Percentiles rank a stretch among this genome's conserved stretches.
phyloP scores from a whole-genome alignment of 2,329 filamentous ascomycete genomes.

The Cercospora zeae-maydis region DNA sequence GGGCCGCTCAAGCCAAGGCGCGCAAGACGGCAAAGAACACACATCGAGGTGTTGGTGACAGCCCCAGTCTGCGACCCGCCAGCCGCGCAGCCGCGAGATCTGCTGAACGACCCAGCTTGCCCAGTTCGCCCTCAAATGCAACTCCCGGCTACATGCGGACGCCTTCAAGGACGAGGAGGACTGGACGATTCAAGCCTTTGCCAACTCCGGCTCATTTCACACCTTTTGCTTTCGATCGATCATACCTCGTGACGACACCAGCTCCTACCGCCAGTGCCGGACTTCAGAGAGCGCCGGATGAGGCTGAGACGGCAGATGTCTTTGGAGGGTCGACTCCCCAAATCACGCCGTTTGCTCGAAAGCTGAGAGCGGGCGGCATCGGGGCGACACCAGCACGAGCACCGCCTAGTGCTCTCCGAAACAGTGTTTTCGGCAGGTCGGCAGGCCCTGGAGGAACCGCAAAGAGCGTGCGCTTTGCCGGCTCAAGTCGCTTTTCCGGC shows the following conservation, averaged over 20 bases:
- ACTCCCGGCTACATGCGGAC: constrained; percentile 45
- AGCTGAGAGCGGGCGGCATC: constrained; percentile 36
- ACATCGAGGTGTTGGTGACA: constrained; percentile 12
- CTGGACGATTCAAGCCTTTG: constrained; percentile 30
- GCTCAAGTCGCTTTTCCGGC: constrained; percentile 21
- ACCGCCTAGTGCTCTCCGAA: constrained; percentile 24
- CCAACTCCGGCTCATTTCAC: constrained; percentile 32
- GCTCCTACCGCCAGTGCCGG: constrained; percentile 21
- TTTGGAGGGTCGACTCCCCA: constrained; percentile 33
- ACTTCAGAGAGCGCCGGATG: constrained; percentile 3
- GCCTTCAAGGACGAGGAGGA: constrained; percentile 37
- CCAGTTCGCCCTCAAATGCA: constrained; percentile 24
- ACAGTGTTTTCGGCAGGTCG: constrained; percentile 21
- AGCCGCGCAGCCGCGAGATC: constrained; percentile 30
- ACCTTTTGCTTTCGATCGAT: constrained; percentile 31
- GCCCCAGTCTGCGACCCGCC: constrained; percentile 32
- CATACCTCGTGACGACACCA: constrained; percentile 30
- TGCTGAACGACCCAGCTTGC: constrained; percentile 15
- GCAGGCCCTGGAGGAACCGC: constrained; percentile 20
- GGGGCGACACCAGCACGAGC: constrained; percentile 17
- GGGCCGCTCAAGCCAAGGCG: constrained; percentile 47
- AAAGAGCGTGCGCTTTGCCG: constrained; percentile 29
- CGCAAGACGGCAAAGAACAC: constrained; percentile 17
- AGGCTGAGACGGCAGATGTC: constrained; percentile 13
- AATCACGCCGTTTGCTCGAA: constrained; percentile 40